phyloP scores from a whole-genome alignment of 495 filamentous ascomycete genomes.

The Parathielavia hyrcaniae region DNA sequence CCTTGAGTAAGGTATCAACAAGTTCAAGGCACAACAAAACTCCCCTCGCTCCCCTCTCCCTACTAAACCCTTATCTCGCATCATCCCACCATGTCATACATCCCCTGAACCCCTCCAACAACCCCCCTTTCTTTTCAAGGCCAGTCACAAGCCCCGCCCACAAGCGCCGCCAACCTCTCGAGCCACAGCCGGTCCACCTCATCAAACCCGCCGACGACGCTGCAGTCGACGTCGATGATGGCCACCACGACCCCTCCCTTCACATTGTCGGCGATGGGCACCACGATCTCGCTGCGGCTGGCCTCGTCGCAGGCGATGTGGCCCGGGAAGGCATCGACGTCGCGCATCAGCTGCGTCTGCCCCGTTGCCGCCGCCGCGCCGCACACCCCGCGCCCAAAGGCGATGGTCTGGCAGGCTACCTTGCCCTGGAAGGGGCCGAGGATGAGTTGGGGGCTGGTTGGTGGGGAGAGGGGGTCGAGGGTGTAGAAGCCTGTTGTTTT shows the following conservation, averaged over 20 bases:
- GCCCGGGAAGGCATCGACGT: slow-evolving; percentile 73
- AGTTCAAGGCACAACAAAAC: no score
- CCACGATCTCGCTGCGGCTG: slow-evolving; percentile 83
- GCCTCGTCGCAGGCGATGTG: slow-evolving; percentile 88
- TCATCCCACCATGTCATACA: neutral
- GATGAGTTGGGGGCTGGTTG: slow-evolving; percentile 52
- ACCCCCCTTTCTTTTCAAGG: slow-evolving; percentile 24
- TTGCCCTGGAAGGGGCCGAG: slow-evolving; percentile 86
- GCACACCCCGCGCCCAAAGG: slow-evolving; percentile 75
- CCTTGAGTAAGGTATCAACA: no score
- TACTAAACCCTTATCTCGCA: neutral
- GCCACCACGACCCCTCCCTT: slow-evolving; percentile 57
- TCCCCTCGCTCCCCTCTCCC: no score
- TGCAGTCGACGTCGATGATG: slow-evolving; percentile 86
- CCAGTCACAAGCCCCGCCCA: slow-evolving; percentile 71
- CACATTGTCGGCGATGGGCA: slow-evolving; percentile 58
- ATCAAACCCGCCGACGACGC: slow-evolving; percentile 64
- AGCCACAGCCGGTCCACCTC: slow-evolving; percentile 62
- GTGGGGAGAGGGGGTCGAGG: slow-evolving; percentile 51
- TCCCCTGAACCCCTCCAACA: neutral
- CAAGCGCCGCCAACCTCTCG: slow-evolving; percentile 60
- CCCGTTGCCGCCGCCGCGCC: slow-evolving; percentile 62
- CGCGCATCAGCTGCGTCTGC: slow-evolving; percentile 62
- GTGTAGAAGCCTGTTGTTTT: slow-evolving; percentile 65
- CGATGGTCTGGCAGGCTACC: slow-evolving; percentile 80